Evolutionary conservation across 371 early-diverging fungal genomes (phyloP), one percentile per base, ranked within the genome.

Genomic region (Parasitella parasitica): DNA sequence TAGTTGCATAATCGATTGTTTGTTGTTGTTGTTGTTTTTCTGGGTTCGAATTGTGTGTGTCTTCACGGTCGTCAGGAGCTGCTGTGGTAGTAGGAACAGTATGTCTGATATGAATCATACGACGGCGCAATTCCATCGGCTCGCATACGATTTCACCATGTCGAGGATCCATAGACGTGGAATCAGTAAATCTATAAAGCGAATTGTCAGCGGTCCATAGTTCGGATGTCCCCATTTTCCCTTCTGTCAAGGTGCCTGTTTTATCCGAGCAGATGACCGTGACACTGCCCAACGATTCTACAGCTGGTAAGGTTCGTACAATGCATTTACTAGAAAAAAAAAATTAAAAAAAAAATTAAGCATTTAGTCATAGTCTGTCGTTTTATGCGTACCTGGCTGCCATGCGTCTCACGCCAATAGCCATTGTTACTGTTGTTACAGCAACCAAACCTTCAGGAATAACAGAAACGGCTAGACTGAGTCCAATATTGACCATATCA

Each of bases 361-460:
- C 32, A 32, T 32, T 6, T n/a, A n/a, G n/a, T 35, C 26, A 16
- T 13, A 11, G 22, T 48, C 27, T 38, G 28, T 46, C 16, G 26
- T 16, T 20, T 5, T 35, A 38, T 24, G 32, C 34, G 61, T 91
- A 88, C 73, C 87, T 85, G 50, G 82, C 79, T 49, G 96, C 94
- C 95, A 98, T 93, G 20, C 94, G 82, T 20, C 85, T 76, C 12
- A 97, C 97, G 65, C 96, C 95, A 11, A 94, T 65, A 4, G 96
- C 95, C 96, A 97, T 95, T 11, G 97, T 93, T 28, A 97, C 85
- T 0, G 92, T 91, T n/a, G 90, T 83, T 12, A 96, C 95, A 18
- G 96, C 95, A 30, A 96, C 90, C 12, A 97, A 80, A 66, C 97
- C 99, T 78, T 97, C 97, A 28, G 99, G 99, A 63, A 98, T 94